Conservation (phyloP, 139 green algal species). For the Chlamydomonas schloesseri region DNA sequence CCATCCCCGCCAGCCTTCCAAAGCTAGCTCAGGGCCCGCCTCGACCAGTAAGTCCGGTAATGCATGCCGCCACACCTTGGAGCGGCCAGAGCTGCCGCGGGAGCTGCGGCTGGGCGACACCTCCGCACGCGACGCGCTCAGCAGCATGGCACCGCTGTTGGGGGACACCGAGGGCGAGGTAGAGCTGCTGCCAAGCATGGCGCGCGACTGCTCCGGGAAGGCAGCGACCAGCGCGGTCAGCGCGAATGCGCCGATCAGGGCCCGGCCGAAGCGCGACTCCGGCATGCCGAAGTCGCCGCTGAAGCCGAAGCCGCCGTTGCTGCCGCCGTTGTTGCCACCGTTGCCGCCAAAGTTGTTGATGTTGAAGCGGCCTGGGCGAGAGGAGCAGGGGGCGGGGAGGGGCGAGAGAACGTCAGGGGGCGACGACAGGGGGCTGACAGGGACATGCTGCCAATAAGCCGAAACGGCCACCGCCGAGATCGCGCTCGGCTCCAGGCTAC, state of each 20-base stretch:
- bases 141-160: not conserved
- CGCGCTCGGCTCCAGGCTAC: not conserved
- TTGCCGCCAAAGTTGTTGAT: not conserved
- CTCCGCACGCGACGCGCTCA: not conserved
- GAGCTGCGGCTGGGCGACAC: not conserved
- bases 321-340: not conserved
- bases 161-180: not conserved
- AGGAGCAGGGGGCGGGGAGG: not conserved
- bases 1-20: too few species aligned
- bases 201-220: not conserved
- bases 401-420: not conserved
- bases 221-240: not conserved
- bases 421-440: not conserved
- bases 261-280: not conserved
- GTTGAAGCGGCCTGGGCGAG: not conserved
- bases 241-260: slow-evolving; percentile 1
- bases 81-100: not conserved
- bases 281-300: not conserved
- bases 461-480: not conserved
- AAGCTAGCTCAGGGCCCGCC: too few species aligned
- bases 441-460: not conserved
- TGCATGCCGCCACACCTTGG: too few species aligned
- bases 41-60: too few species aligned
- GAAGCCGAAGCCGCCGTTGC: not conserved
- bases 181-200: not conserved